A percentile compares a stretch with the other conserved stretches of the same genome.
Evolutionary conservation across 2,329 filamentous ascomycete genomes (phyloP).

Genomic region (Apiospora phragmitis): DNA sequence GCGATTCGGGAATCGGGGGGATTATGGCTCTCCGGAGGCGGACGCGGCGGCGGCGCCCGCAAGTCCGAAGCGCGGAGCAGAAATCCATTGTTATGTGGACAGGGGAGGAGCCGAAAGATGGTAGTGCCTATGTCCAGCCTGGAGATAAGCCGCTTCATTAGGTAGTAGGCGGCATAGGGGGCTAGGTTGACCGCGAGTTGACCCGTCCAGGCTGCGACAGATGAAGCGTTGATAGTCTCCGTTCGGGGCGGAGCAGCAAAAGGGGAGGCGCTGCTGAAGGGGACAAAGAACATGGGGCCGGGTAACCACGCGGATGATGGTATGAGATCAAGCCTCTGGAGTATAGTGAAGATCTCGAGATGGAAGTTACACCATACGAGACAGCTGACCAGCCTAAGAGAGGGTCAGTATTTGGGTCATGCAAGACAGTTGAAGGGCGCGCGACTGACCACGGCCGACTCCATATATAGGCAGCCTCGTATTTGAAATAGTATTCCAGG

Average conservation of each 20-base stretch:
- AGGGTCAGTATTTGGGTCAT: neutral
- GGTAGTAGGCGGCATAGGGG: constrained; percentile 49
- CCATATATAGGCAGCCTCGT: neutral
- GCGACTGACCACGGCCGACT: constrained; percentile 25
- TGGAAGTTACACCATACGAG: constrained; percentile 47
- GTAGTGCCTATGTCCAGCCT: neutral
- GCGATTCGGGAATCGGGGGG: constrained; percentile 24
- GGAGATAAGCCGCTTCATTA: constrained; percentile 29
- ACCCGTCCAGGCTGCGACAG: constrained; percentile 45
- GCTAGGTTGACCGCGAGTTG: constrained; percentile 41
- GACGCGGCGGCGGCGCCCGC: neutral
- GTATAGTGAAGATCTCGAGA: constrained; percentile 51
- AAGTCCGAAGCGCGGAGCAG: neutral
- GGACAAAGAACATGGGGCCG: constrained; percentile 50
- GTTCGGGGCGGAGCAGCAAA: constrained; percentile 47
- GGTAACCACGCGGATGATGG: constrained; percentile 45
- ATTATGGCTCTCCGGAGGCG: neutral
- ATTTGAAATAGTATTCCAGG: neutral
- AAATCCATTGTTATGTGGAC: neutral
- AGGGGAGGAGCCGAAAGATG: neutral
- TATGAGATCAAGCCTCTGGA: constrained; percentile 53
- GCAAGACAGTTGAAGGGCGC: neutral
- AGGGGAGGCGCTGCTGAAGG: constrained; percentile 53
- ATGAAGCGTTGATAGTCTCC: constrained; percentile 36
- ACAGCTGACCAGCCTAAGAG: neutral